phyloP scores from a whole-genome alignment of 139 green algal genomes.

The Yamagishiella unicocca region DNA sequence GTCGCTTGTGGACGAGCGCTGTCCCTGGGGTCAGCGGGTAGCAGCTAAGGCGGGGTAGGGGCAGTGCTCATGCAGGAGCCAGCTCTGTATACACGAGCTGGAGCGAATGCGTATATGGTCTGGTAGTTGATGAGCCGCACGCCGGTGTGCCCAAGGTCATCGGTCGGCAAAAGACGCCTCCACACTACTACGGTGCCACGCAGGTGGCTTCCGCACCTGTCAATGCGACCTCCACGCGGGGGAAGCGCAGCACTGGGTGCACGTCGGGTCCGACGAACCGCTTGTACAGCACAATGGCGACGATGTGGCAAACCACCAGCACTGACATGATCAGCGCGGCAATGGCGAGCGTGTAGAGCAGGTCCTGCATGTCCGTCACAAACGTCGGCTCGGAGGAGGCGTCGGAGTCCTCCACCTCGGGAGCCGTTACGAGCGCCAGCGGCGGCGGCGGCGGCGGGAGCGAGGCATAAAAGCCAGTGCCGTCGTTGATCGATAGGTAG shows the following conservation, averaged over 20 bases:
- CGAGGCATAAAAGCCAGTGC: not conserved
- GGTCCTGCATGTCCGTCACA: not conserved
- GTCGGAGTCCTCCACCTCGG: not conserved
- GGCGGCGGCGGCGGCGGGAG: not conserved
- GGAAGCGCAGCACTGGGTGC: conserved; percentile 8
- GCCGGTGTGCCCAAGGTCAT: not conserved
- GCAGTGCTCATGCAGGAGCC: not conserved
- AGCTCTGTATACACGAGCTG: not conserved
- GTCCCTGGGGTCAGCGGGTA: not conserved
- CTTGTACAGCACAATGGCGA: not conserved
- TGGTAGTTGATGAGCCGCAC: not conserved
- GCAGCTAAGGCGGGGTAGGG: not conserved
- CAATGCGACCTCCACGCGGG: not conserved
- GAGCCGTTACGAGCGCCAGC: not conserved
- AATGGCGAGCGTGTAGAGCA: conserved; percentile 37
- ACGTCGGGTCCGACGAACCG: not conserved
- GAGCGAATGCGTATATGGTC: not conserved
- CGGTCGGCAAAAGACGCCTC: not conserved
- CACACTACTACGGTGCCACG: not conserved
- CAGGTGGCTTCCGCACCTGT: not conserved
- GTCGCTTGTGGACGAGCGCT: not conserved
- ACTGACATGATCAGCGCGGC: not conserved
- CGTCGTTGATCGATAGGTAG: not conserved
- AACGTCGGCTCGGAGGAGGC: not conserved
- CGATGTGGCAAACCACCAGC: not conserved